Evolutionary conservation across 1,139 yeast species (phyloP), one percentile per base, ranked within the genome.

Genomic region (Torulaspora pretoriensis): DNA sequence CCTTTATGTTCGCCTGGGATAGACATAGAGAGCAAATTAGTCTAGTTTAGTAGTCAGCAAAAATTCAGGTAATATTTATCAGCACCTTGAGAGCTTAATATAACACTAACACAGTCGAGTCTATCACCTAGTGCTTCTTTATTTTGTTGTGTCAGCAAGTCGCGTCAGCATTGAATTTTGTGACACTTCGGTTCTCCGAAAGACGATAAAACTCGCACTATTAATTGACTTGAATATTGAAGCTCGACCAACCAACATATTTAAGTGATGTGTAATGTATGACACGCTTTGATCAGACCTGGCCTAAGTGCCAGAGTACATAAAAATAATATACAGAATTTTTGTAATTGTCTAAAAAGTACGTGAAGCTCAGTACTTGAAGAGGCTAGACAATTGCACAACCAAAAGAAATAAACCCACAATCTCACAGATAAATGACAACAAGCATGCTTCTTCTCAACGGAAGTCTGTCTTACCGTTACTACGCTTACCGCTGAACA

Each of bases 401-500:
- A 31, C 30, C 35, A 30, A 25, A 27, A 30, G 16, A 19, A 22
- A 29, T 23, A 19, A 14, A 14, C 35, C 41, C 16, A 23, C 26
- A 24, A 25, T 24, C 10, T 35, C 29, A 38, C 24, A 37, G 22
- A 19, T 19, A 19, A 31, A 10, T 16, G 17, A 25, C 14, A 10
- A 19, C 12, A 13, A 19, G 25, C 27, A 28, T 8, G 16, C 23
- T 30, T 25, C 30, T 8, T 12, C 12, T 31, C 57, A 69, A 68
- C 73, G 72, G 68, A 65, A 68, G 68, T 83, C 92, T 55, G 86
- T 84, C 63, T 83, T 83, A 67, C 96, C 96, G 65, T 80, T 80
- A 74, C 96, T 92, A 73, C 97, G 82, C 78, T 94, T 92, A 72
- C 99, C 99, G 63, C 90, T 73, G 74, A 83, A 86, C 76, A 92